A percentile compares a stretch with the other conserved stretches of the same genome.
Evolutionary conservation across 1,284 basidiomycete genomes (phyloP).

Genomic region (Vanrija pseudolonga): DNA sequence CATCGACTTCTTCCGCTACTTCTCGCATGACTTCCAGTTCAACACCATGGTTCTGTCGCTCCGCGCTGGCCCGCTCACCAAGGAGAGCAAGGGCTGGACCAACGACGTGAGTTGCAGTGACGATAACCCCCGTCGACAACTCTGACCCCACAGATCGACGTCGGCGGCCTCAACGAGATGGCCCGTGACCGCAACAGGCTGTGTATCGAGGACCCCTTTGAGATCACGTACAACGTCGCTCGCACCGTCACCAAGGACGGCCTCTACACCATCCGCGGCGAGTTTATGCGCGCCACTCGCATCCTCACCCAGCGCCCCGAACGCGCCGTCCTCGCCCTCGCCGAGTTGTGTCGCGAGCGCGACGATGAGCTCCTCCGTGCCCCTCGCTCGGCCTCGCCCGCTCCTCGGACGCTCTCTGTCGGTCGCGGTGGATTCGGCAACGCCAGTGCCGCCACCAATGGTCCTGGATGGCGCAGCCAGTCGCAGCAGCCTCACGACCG

Average conservation of each 20-base stretch:
- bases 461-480: constrained; percentile 34
- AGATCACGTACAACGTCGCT: constrained; percentile 90
- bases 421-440: constrained; percentile 21
- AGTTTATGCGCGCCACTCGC: constrained; percentile 93
- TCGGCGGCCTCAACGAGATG: constrained; percentile 59
- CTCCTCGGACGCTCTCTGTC: constrained; percentile 37
- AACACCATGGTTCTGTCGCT: constrained; percentile 89
- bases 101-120: constrained; percentile 64
- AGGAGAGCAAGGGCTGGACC: constrained; percentile 89
- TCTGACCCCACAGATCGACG: constrained; percentile 45
- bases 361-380: constrained; percentile 50
- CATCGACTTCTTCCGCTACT: constrained; percentile 97
- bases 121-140: constrained; percentile 48
- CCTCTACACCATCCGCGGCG: constrained; percentile 92
- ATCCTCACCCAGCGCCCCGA: constrained; percentile 74
- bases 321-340: constrained; percentile 71
- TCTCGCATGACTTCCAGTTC: constrained; percentile 88
- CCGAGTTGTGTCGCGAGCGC: constrained; percentile 66
- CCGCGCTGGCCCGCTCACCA: constrained; percentile 80
- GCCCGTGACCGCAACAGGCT: constrained; percentile 82
- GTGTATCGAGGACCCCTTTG: constrained; percentile 98
- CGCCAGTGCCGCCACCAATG: constrained; percentile 2
- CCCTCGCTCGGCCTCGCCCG: constrained; percentile 49
- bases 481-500: constrained; percentile 44
- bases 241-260: constrained; percentile 96